Conservation (phyloP, 2,329 filamentous ascomycete genomes). For the Dichotomopilus funicola region DNA sequence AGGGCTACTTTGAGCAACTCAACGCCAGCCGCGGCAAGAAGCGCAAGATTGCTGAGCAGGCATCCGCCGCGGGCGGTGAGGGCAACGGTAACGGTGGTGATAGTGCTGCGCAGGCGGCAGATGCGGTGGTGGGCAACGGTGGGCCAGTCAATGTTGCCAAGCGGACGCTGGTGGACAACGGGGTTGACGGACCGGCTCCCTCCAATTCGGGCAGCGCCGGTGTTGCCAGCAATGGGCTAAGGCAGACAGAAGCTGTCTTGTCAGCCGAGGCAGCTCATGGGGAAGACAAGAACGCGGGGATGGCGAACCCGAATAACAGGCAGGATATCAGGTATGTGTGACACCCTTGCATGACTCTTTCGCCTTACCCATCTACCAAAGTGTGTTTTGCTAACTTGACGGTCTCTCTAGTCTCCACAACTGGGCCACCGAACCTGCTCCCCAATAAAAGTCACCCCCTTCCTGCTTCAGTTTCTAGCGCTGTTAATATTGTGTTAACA, state of each 20-base stretch:
- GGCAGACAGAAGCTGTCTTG: neutral
- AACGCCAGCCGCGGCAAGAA: constrained; percentile 65
- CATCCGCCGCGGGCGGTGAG: constrained; percentile 6
- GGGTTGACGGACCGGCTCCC: neutral
- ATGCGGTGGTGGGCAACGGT: constrained; percentile 22
- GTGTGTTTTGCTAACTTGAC: neutral
- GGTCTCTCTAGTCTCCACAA: constrained; percentile 17
- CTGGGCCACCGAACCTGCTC: constrained; percentile 8
- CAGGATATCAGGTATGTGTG: constrained; percentile 30
- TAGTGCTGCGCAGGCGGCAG: neutral
- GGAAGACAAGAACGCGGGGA: constrained; percentile 9
- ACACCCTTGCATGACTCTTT: neutral
- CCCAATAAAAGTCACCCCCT: neutral
- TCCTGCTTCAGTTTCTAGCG: neutral
- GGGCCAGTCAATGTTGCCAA: constrained; percentile 50
- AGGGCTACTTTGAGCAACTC: constrained; percentile 76
- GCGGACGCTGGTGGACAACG: constrained; percentile 1
- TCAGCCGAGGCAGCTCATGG: neutral
- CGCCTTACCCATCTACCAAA: neutral
- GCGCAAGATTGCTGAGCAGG: constrained; percentile 38
- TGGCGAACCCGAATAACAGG: constrained; percentile 20
- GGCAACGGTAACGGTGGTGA: constrained; percentile 21
- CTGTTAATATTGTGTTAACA: neutral
- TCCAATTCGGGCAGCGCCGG: neutral
- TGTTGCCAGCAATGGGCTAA: neutral